phyloP scores from a whole-genome alignment of 1,284 basidiomycete genomes.

The Sanghuangporus baumii region DNA sequence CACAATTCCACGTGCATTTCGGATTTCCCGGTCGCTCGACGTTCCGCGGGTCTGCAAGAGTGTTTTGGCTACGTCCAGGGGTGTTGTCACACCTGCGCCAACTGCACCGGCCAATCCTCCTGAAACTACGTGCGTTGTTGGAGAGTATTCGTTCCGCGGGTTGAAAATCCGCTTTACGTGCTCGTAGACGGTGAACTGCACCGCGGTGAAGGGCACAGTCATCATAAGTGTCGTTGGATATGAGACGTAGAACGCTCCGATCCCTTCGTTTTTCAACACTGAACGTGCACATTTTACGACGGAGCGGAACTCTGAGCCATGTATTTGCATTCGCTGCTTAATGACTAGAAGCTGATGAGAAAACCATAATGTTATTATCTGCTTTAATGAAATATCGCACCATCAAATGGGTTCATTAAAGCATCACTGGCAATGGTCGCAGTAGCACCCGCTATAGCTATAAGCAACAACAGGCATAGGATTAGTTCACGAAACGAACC shows the following conservation, averaged over 20 bases:
- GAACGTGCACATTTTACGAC: conserved; percentile 78
- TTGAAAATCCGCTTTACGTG: conserved; percentile 87
- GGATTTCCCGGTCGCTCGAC: conserved; percentile 77
- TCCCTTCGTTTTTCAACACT: conserved; percentile 83
- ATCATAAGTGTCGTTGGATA: conserved; percentile 98
- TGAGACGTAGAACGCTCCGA: conserved; percentile 94
- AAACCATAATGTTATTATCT: conserved; percentile 7
- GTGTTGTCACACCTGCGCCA: conserved; percentile 94
- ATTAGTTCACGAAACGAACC: neutral
- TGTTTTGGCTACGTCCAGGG: conserved; percentile 98
- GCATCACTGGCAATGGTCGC: conserved; percentile 96
- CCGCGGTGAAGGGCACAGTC: conserved; percentile 96
- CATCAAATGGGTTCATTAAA: conserved; percentile 99
- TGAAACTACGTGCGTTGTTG: conserved; percentile 83
- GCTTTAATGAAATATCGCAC: conserved; percentile 41
- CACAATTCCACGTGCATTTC: conserved; percentile 78
- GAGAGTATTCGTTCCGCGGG: conserved; percentile 84
- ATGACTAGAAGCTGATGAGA: conserved; percentile 38
- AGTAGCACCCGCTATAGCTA: conserved; percentile 88
- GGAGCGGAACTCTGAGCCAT: conserved; percentile 84
- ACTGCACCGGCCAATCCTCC: conserved; percentile 93
- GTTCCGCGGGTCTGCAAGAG: conserved; percentile 92
- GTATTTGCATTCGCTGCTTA: conserved; percentile 99
- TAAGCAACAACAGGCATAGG: neutral
- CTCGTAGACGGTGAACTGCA: conserved; percentile 97